Evolutionary conservation across 2,329 filamentous ascomycete species (phyloP), one percentile per base, ranked within the genome.

Genomic region (Diaporthe citri): DNA sequence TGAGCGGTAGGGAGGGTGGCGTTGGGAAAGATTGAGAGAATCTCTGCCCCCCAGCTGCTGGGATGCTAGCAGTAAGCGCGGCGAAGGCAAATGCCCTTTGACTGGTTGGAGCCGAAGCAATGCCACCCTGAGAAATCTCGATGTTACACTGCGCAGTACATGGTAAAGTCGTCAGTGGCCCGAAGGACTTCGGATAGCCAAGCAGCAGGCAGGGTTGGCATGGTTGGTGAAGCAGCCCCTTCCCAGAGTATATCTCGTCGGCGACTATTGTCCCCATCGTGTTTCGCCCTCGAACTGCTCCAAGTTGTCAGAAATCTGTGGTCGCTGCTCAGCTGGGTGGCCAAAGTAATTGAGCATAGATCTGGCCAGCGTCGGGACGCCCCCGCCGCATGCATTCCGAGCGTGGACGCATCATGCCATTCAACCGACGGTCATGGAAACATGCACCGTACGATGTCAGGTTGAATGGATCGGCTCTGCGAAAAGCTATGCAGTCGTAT

Each of bases 101-200:
- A 74, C 71, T 76, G 71, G 71, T 31, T 64, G 59, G 57, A 52
- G 36, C 64, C 52, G 34, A 71, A 69, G 71, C 67, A 76, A 74
- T 76, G 66, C 57, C 43, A 74, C 75, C 75, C 69, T 69, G 62
- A 60, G 41, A 72, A 74, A 59, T 66, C 55, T 62, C 71, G 67
- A 70, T 64, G 74, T 73, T 75, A 64, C 72, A 76, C 52, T 69
- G 72, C 57, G 56, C 72, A 55, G 57, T 41, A 69, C 64, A 69
- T 39, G 64, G 64, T 46, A 51, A 31, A 59, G 31, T 59, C 51
- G 28, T 71, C 70, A 73, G 41, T 71, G 28, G 69, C 69, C 75
- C 75, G 75, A 74, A 74, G 72, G 67, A 56, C 75, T 74, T 76
- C 75, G 75, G 72, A 69, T 64, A 55, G 62, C 62, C 41, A 52